phyloP scores from a whole-genome alignment of 2,329 filamentous ascomycete genomes.

The Basipetospora chlamydospora region DNA sequence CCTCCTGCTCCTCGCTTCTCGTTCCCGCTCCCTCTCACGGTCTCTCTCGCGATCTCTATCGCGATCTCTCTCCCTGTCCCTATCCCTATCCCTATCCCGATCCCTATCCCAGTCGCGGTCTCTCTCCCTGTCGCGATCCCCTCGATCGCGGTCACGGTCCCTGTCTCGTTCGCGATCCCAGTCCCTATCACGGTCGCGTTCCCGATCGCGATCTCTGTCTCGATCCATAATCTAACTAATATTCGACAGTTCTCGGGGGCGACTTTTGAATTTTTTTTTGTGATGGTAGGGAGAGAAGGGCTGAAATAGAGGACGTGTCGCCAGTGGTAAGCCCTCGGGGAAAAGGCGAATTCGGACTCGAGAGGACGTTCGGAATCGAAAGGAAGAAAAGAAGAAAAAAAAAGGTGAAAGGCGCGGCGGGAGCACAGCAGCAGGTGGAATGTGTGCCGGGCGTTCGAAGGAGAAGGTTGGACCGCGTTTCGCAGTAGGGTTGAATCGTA shows the following conservation, averaged over 20 bases:
- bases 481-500: too few species aligned
- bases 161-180: conserved; percentile 9
- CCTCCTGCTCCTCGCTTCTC: conserved; percentile 5
- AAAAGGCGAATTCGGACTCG: too few species aligned
- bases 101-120: conserved; percentile 3
- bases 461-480: too few species aligned
- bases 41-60: conserved; percentile 5
- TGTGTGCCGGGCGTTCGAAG: too few species aligned
- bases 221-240: conserved; percentile 6
- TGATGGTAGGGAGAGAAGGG: too few species aligned
- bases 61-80: conserved; percentile 2
- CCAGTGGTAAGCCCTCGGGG: too few species aligned
- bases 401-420: conserved; percentile 1
- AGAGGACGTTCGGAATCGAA: neutral
- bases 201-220: conserved; percentile 13
- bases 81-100: conserved; percentile 2
- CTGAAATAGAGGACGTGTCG: neutral
- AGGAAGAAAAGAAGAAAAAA: neutral
- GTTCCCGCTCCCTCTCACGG: conserved; percentile 3
- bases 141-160: conserved; percentile 11
- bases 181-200: conserved; percentile 13
- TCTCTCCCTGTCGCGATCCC: conserved; percentile 15
- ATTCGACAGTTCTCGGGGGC: too few species aligned
- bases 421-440: too few species aligned
- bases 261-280: too few species aligned